A percentile compares a stretch with the other conserved stretches of the same genome.
Evolutionary conservation across 1,284 basidiomycete genomes (phyloP).

Genomic region (Ustilago bromivora): DNA sequence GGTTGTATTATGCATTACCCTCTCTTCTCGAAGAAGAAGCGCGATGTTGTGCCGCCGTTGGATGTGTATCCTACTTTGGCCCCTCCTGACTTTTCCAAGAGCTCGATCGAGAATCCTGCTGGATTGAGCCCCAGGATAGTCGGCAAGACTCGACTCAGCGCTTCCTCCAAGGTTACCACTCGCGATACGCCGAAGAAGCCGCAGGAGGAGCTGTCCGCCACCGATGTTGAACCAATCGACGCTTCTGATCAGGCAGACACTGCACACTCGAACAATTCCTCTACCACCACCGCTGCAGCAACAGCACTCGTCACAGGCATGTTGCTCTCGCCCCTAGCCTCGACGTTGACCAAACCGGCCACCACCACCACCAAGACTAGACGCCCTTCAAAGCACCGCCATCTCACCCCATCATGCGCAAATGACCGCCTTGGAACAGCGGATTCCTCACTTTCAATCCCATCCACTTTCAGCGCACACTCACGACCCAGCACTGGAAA

Average conservation of each 20-base stretch:
- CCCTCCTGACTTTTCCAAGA: slow-evolving; percentile 29
- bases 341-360: too few relatives aligned
- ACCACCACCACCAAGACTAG: too few relatives aligned
- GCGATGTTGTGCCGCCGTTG: background rate
- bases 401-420: background rate
- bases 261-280: too few relatives aligned
- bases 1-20: slow-evolving; percentile 40
- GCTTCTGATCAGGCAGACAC: too few relatives aligned
- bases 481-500: slow-evolving; percentile 12
- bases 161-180: slow-evolving; percentile 1
- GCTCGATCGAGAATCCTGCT: background rate
- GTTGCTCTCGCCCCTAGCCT: too few relatives aligned
- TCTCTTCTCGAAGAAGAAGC: slow-evolving; percentile 19
- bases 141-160: slow-evolving; percentile 9
- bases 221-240: too few relatives aligned
- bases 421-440: slow-evolving; percentile 17
- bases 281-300: too few relatives aligned
- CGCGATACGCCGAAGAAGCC: background rate
- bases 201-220: background rate
- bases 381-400: too few relatives aligned
- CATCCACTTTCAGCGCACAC: slow-evolving; percentile 5
- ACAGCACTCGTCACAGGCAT: too few relatives aligned
- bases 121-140: slow-evolving; percentile 15
- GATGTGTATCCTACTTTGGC: slow-evolving; percentile 11
- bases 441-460: slow-evolving; percentile 15